Evolutionary conservation across 768 basidiomycete species (phyloP).

Genomic region (Pleurotus tuoliensis): DNA sequence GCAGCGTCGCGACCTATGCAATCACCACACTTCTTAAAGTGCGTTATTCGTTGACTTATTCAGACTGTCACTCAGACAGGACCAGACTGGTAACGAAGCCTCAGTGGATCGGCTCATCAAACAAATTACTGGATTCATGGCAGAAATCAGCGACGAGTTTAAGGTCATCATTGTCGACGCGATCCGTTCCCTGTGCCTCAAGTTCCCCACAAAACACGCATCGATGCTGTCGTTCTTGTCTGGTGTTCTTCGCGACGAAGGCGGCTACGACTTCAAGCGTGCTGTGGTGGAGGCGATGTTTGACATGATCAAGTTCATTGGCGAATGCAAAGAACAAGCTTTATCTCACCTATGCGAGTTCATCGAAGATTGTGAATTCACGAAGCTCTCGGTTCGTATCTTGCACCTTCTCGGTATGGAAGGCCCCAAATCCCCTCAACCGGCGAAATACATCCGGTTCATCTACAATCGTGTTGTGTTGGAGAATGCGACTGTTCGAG

Average conservation of each 20-base stretch:
- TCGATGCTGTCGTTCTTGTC: conserved; percentile 98
- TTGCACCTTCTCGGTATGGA: conserved; percentile 93
- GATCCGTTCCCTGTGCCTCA: conserved; percentile 96
- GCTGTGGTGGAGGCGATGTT: conserved; percentile 99
- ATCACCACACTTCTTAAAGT: conserved; percentile 98
- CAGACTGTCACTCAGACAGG: conserved; percentile 12
- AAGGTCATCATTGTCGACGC: conserved; percentile 99
- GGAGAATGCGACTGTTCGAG: conserved; percentile 96
- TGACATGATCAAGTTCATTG: conserved; percentile 99
- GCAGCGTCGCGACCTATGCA: conserved; percentile 96
- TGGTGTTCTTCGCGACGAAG: conserved; percentile 95
- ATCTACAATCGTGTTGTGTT: conserved; percentile 99
- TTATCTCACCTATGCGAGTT: conserved; percentile 98
- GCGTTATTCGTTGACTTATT: conserved; percentile 9
- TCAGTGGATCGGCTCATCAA: conserved; percentile 99
- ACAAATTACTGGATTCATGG: conserved; percentile 98
- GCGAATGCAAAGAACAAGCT: conserved; percentile 94
- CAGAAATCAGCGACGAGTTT: conserved; percentile 99
- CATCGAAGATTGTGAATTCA: conserved; percentile 99
- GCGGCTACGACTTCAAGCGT: conserved; percentile 99
- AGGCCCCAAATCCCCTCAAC: conserved; percentile 94
- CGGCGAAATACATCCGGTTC: conserved; percentile 97
- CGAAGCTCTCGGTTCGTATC: conserved; percentile 96
- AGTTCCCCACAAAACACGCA: conserved; percentile 95
- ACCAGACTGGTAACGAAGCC: conserved; percentile 94